Base-by-base conservation (phyloP, 805 yeast genomes). In the Myxozyma nipponensis region DNA sequence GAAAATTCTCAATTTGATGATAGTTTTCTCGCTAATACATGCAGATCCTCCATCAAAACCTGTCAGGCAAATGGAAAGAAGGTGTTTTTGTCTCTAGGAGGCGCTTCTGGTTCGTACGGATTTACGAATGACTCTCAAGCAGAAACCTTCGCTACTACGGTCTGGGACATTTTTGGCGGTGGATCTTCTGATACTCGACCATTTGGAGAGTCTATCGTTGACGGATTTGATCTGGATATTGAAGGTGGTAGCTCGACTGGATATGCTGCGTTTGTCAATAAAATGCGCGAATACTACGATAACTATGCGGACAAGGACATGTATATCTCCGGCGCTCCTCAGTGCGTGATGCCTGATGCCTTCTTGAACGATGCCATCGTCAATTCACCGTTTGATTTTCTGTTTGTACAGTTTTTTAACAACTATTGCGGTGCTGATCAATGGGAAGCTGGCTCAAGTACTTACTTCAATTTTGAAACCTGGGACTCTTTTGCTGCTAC, bases 271-370 rank as follows among this genome's bases (percentile, higher is more conserved):
- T 66, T 84, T 46, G 85, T 79, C 13, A 72, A 67, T 38, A 72
- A 75, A 59, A 62, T 82, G 54, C 71, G 78, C 58, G 58, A 58
- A 10, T 65, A 65, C 1, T 81, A 79, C 62, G 69, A 72, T 37
- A 35, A 41, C 57, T 72, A 69, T 25, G 70, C 81, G 30, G 73
- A 84, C 41, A 84, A 82, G 68, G 61, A 69, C 25, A 86, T 82
- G 71, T 86, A 83, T 66, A 71, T 88, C 40, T 81, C 95, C 46
- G 95, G 95, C 58, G 91, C 96, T 56, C 96, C 96, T 19, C 96
- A 88, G 71, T 90, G 96, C 72, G 83, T 81, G 23, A 84, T 82
- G 66, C 95, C 96, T 18, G 96, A 89, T 70, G 82, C 78, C 42
- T 76, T 68, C 39, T 65, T 83, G 39, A 84, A 86, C 78, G 70